Conservation (phyloP, 129 eudicot species). For the Helichrysum umbraculigerum region DNA sequence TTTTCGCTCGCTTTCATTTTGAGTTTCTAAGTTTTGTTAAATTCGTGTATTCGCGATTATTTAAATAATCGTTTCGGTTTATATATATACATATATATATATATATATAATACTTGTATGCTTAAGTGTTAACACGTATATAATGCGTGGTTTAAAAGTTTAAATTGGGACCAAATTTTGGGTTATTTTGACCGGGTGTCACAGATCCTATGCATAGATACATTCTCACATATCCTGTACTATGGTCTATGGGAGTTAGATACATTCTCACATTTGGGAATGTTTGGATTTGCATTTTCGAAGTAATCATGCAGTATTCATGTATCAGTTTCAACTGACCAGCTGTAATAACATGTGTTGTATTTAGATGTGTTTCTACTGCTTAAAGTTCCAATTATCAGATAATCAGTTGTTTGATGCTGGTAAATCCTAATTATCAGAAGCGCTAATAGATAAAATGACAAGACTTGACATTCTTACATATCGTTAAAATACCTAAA, state of each 20-base stretch:
- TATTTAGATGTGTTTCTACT: background rate
- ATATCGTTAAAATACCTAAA: background rate
- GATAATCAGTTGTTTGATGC: background rate
- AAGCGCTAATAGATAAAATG: background rate
- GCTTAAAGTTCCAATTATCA: background rate
- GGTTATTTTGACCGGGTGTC: too few species aligned
- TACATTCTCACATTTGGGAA: too few species aligned
- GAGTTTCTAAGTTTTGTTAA: too few species aligned
- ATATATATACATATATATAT: too few species aligned
- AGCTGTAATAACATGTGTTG: background rate
- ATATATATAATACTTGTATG: too few species aligned
- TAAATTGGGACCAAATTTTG: too few species aligned
- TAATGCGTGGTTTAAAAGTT: too few species aligned
- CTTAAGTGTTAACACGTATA: too few species aligned
- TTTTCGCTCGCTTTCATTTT: too few species aligned
- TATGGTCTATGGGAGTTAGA: too few species aligned
- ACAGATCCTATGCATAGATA: background rate
- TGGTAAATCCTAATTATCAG: background rate
- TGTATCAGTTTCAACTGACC: background rate
- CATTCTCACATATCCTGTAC: background rate
- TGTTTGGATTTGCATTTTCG: background rate
- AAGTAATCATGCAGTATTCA: background rate
- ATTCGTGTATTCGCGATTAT: too few species aligned
- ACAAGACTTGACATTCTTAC: background rate
- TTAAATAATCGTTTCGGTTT: too few species aligned